These are phyloP conservation scores for Candida namnaoensis DNA, from an alignment of 805 yeast genomes.

Conservation along the genomic window DNA sequence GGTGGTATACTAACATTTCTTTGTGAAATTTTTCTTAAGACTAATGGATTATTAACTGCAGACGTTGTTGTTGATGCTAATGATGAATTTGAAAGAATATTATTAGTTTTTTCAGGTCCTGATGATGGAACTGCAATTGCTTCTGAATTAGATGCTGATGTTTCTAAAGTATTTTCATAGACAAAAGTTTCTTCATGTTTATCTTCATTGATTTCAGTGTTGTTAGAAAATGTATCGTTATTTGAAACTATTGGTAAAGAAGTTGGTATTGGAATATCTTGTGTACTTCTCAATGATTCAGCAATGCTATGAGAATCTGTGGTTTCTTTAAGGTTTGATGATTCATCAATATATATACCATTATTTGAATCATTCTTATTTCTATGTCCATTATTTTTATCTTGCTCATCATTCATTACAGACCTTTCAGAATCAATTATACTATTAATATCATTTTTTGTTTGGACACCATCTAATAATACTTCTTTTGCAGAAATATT, in stretches of 20 bases:
- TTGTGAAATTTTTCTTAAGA: constrained; percentile 13
- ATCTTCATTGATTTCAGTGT: constrained; percentile 87
- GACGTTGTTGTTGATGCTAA: neutral
- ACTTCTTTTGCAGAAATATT: no score
- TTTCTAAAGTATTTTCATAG: constrained; percentile 47
- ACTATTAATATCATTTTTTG: no score
- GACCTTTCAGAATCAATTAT: no score
- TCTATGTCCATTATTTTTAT: no score
- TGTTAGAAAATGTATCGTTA: constrained; percentile 93
- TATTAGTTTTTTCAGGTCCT: neutral
- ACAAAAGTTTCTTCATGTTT: constrained; percentile 95
- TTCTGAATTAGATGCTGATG: constrained; percentile 8
- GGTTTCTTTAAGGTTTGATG: no score
- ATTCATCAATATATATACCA: no score
- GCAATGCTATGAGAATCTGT: constrained; percentile 12
- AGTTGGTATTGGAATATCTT: constrained; percentile 11
- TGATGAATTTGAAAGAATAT: neutral
- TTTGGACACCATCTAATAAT: no score
- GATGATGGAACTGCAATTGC: constrained; percentile 1
- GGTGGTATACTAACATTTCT: constrained; percentile 19
- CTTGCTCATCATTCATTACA: no score
- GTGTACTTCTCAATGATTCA: constrained; percentile 16
- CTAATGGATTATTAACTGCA: constrained; percentile 4
- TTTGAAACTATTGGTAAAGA: constrained; percentile 41
- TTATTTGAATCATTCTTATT: no score